Evolutionary conservation across 768 basidiomycete species (phyloP).

Genomic region (Mycena kentingensis): DNA sequence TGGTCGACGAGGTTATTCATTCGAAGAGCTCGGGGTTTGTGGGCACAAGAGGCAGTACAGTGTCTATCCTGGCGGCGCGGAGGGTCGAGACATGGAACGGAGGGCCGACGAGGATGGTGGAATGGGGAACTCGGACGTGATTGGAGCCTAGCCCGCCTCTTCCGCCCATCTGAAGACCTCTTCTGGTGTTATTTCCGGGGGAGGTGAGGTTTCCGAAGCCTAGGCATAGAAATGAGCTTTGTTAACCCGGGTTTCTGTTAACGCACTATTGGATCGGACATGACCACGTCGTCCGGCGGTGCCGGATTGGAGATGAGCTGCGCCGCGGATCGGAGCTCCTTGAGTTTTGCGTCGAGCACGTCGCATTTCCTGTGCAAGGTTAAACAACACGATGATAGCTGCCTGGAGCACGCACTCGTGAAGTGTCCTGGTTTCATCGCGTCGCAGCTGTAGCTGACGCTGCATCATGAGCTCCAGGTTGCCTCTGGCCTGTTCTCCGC

Average conservation of each 20-base stretch:
- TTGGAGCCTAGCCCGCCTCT: slow-evolving; percentile 25
- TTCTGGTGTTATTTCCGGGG: slow-evolving; percentile 11
- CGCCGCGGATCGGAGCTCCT: slow-evolving; percentile 49
- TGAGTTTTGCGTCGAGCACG: slow-evolving; percentile 61
- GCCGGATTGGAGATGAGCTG: slow-evolving; percentile 14
- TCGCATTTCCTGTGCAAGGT: slow-evolving; percentile 64
- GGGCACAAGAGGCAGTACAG: slow-evolving; percentile 51
- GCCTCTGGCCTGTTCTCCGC: slow-evolving; percentile 60
- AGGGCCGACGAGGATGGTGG: slow-evolving; percentile 39
- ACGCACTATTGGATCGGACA: background rate
- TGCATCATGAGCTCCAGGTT: slow-evolving; percentile 84
- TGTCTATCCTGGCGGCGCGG: slow-evolving; percentile 46
- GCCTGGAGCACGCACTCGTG: slow-evolving; percentile 55
- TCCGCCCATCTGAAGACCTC: slow-evolving; percentile 32
- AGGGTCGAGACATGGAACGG: slow-evolving; percentile 51
- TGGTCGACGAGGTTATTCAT: slow-evolving; percentile 56
- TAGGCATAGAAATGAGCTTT: no score
- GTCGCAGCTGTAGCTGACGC: slow-evolving; percentile 71
- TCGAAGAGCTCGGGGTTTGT: slow-evolving; percentile 49
- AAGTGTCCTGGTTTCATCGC: slow-evolving; percentile 68
- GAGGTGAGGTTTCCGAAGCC: no score
- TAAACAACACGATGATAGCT: background rate
- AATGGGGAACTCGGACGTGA: slow-evolving; percentile 40
- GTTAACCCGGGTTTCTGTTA: no score
- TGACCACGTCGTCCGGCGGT: background rate